Base-by-base conservation (phyloP, 495 filamentous ascomycete genomes). In the Mytilinidion resinicola region DNA sequence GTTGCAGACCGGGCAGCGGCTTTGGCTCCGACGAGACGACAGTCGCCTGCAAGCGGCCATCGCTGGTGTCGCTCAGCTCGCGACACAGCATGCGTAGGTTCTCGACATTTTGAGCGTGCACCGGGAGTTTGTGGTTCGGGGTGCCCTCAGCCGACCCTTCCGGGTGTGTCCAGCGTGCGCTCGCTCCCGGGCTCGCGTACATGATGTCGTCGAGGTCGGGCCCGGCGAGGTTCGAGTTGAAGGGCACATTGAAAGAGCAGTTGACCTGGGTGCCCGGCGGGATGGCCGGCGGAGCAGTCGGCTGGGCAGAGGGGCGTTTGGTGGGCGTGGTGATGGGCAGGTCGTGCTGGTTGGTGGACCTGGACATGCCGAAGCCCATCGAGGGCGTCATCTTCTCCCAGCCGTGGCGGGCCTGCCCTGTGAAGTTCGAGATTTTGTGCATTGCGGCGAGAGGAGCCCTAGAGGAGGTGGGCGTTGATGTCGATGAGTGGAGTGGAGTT, bases 351-450 rank as follows among this genome's bases (percentile, higher is more conserved):
- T 85, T 82, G 66, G 85, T 84, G 47, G 67, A 60, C 39, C 56
- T 56, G 37, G 59, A 65, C 56, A 65, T 61, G 33, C 62, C 64
- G 57, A 75, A 75, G 61, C 67, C 68, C 61, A 71, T 66, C 25
- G 88, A 86, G 62, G 87, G 88, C 69, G 82, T 83, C 83, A 93
- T 92, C 79, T 88, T 84, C 77, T 95, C 89, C 80, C 87, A 88
- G 80, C 90, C 91, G 84, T 95, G 89, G 78, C 91, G 87, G 80
- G 84, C 84, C 62, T 77, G 75, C 71, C 83, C 82, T 63, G 84
- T 85, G 67, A 95, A 90, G 76, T 89, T 91, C 74, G 86, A 84
- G 69, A 96, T 85, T 77, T 92, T 95, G 80, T 95, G 91, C 91
- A 96, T 95, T 63, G 38, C 60, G 35, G 65, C 9, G 33, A 51